phyloP scores from a whole-genome alignment of 2,329 filamentous ascomycete species.

The Ceratocystis cubensis region DNA sequence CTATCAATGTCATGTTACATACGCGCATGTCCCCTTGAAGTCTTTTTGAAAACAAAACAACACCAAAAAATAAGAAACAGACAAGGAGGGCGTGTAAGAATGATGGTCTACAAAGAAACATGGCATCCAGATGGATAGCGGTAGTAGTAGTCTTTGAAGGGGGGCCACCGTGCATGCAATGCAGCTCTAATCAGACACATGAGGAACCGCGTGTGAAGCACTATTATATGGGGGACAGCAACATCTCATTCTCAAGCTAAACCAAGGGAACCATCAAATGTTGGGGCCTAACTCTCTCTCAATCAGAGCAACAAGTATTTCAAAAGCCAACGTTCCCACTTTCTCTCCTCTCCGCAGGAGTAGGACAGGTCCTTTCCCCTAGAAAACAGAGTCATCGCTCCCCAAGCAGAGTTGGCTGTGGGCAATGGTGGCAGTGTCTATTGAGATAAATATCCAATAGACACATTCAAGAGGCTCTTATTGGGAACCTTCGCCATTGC shows the following conservation, averaged over 20 bases:
- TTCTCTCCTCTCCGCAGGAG: not conserved
- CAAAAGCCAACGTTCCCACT: too few species aligned
- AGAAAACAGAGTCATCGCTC: not conserved
- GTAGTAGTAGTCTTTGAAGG: too few species aligned
- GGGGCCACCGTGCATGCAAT: too few species aligned
- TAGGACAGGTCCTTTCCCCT: not conserved
- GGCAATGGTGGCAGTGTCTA: not conserved
- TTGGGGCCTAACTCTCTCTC: too few species aligned
- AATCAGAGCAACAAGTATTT: too few species aligned
- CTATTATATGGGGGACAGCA: too few species aligned
- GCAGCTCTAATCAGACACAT: too few species aligned
- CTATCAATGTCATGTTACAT: slow-evolving; percentile 9
- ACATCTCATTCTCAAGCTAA: too few species aligned
- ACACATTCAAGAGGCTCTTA: not conserved
- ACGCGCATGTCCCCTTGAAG: not conserved
- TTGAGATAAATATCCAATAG: too few species aligned
- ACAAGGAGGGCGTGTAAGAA: not conserved
- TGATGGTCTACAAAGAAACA: not conserved
- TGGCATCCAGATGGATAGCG: not conserved
- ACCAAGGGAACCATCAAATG: too few species aligned
- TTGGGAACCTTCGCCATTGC: not conserved
- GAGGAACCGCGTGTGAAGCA: too few species aligned
- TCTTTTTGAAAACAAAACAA: not conserved
- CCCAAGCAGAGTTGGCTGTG: not conserved
- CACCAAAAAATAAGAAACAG: not conserved